phyloP scores from a whole-genome alignment of 2,329 filamentous ascomycete species.

The Aureobasidium vineae region DNA sequence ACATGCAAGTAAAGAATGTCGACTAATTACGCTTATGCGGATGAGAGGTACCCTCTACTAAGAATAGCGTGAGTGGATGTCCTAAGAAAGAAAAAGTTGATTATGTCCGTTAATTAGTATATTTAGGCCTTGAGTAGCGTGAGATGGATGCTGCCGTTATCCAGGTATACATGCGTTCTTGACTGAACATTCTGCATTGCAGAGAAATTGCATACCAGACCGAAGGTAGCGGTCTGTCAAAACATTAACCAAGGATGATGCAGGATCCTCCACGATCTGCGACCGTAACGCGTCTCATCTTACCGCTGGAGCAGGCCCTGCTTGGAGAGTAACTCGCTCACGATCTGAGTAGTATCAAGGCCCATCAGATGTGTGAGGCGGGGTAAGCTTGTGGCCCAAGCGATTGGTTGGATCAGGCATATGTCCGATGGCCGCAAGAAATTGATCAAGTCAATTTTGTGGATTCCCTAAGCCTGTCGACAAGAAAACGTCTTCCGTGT shows the following conservation, averaged over 20 bases:
- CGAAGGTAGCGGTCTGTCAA: background rate
- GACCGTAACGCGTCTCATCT: background rate
- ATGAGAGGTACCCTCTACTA: background rate
- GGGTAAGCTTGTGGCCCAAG: background rate
- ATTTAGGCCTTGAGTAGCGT: constrained; percentile 1
- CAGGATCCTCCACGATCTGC: background rate
- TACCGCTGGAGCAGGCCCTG: background rate
- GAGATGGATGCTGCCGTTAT: background rate
- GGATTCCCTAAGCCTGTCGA: background rate
- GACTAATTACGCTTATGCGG: constrained; percentile 21
- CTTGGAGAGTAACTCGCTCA: background rate
- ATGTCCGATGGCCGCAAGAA: background rate
- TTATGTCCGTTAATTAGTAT: constrained; percentile 23
- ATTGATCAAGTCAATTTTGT: background rate
- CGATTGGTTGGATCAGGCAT: background rate
- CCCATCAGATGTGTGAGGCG: too few species aligned
- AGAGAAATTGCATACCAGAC: background rate
- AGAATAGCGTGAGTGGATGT: constrained; percentile 3
- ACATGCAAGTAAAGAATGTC: constrained; percentile 16
- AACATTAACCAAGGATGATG: too few species aligned
- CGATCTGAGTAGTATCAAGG: too few species aligned
- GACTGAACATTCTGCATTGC: background rate
- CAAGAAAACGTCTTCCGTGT: background rate
- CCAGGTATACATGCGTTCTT: background rate
- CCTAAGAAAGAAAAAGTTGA: background rate